These are phyloP conservation scores for Acanthochlamys bracteata DNA, from an alignment of 106 monocot species.

Conservation along the genomic window DNA sequence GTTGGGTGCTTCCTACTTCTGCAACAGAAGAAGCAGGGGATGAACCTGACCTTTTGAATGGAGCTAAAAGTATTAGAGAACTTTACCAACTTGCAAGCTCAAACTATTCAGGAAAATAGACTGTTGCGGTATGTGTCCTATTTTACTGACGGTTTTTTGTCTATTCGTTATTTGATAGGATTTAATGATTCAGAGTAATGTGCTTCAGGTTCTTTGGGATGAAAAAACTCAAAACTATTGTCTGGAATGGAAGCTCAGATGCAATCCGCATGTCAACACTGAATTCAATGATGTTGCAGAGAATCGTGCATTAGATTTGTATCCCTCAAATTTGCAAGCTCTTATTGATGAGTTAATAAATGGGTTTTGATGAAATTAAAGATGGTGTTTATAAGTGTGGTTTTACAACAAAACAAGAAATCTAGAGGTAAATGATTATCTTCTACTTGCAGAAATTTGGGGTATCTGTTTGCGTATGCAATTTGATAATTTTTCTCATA, in stretches of 20 bases:
- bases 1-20: slow-evolving; percentile 80
- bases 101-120: slow-evolving; percentile 85
- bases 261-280: slow-evolving; percentile 84
- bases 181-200: neutral
- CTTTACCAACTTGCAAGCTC: slow-evolving; percentile 81
- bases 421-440: slow-evolving; percentile 63
- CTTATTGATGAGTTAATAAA: slow-evolving; percentile 71
- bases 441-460: neutral
- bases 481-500: neutral
- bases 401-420: slow-evolving; percentile 83
- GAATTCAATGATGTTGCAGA: slow-evolving; percentile 84
- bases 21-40: slow-evolving; percentile 65
- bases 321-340: slow-evolving; percentile 51
- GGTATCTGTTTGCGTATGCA: neutral
- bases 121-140: slow-evolving; percentile 70
- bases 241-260: slow-evolving; percentile 89
- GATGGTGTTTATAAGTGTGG: slow-evolving; percentile 98
- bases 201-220: slow-evolving; percentile 88
- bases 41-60: slow-evolving; percentile 64
- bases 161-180: neutral
- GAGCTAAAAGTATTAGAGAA: slow-evolving; percentile 66
- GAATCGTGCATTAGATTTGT: slow-evolving; percentile 75
- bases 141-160: neutral
- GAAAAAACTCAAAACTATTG: slow-evolving; percentile 84
- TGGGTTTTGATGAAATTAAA: slow-evolving; percentile 86